Percentiles rank a stretch among this genome's conserved stretches.
phyloP scores from a whole-genome alignment of 441 rosid species.

The Populus hybrid region DNA sequence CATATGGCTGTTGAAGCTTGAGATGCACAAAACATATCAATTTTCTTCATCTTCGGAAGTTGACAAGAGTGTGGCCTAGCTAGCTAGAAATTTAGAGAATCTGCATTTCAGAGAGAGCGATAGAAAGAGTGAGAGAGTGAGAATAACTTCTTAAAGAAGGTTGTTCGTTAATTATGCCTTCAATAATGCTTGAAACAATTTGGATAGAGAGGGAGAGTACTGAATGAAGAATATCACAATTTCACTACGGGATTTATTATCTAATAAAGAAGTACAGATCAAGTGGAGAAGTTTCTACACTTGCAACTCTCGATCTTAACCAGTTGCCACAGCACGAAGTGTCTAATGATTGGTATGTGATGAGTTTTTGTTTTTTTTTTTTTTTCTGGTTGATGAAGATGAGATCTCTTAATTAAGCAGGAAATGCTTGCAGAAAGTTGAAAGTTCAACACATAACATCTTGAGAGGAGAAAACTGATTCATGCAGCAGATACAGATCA shows the following conservation, averaged over 20 bases:
- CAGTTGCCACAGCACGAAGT: not conserved
- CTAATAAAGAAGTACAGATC: not conserved
- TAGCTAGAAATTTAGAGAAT: conserved; percentile 33
- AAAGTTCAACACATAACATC: not conserved
- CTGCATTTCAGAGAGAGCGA: conserved; percentile 11
- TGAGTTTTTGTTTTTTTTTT: not conserved
- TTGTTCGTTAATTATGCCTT: conserved; percentile 20
- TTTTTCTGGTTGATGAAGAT: not conserved
- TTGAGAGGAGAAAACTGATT: not conserved
- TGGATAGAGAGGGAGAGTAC: too few species aligned
- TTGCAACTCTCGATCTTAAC: not conserved
- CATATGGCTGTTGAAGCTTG: conserved; percentile 77
- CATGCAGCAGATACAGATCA: not conserved
- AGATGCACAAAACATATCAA: conserved; percentile 65
- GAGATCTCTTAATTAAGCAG: not conserved
- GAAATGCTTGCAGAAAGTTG: not conserved
- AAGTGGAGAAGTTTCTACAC: not conserved
- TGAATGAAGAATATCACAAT: not conserved
- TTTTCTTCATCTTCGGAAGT: conserved; percentile 37
- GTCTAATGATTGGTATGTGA: not conserved
- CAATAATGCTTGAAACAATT: not conserved
- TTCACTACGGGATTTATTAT: not conserved
- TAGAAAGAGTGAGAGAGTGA: conserved; percentile 12
- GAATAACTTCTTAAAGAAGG: conserved; percentile 19
- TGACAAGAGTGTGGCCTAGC: conserved; percentile 2